A percentile compares a stretch with the other conserved stretches of the same genome.
These are phyloP conservation scores for Sordaria brevicollis DNA, from an alignment of 495 filamentous ascomycete genomes.

Conservation along the genomic window DNA sequence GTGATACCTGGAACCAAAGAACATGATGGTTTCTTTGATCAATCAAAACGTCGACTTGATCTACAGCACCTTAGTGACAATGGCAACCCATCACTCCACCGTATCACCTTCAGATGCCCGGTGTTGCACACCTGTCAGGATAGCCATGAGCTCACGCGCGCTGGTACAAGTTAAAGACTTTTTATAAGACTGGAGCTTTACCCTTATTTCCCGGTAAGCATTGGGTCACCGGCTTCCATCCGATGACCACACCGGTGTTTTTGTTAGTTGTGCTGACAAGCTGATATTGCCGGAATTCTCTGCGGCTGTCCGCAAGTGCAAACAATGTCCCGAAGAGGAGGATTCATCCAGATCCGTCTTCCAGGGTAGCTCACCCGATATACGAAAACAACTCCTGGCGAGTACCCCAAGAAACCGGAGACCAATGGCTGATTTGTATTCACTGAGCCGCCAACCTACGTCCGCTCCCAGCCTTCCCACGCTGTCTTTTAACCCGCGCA, in stretches of 20 bases:
- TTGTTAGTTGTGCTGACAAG: neutral
- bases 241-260: neutral
- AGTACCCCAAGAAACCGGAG: neutral
- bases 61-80: neutral
- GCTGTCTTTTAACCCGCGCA: neutral
- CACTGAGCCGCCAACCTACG: neutral
- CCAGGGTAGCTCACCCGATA: neutral
- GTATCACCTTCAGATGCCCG: neutral
- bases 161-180: neutral
- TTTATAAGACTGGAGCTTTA: neutral
- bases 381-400: neutral
- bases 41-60: neutral
- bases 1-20: neutral
- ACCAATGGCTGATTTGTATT: neutral
- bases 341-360: neutral
- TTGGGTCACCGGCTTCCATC: neutral
- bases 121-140: neutral
- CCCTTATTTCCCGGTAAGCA: neutral
- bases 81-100: neutral
- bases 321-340: neutral
- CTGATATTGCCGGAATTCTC: neutral
- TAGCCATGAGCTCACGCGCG: neutral
- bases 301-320: neutral
- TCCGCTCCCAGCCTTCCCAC: neutral
- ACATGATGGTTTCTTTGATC: neutral